A percentile compares a stretch with the other conserved stretches of the same genome.
Evolutionary conservation across 2,329 filamentous ascomycete genomes (phyloP).

Genomic region (Monosporascus sp.): DNA sequence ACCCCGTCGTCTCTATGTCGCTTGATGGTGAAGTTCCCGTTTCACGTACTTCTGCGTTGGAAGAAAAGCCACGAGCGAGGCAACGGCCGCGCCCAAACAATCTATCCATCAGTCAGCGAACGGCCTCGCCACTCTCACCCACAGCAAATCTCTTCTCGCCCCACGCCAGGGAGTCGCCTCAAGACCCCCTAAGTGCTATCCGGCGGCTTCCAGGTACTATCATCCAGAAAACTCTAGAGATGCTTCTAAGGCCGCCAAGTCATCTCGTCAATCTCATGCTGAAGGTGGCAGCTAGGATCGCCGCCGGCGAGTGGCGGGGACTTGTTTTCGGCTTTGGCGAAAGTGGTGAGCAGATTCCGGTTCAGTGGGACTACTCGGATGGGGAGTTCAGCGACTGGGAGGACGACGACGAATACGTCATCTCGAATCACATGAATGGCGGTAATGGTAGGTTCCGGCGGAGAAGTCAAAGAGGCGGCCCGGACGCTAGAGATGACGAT

Average conservation of each 20-base stretch:
- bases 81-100: conserved; percentile 49
- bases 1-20: conserved; percentile 1
- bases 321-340: conserved; percentile 50
- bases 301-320: conserved; percentile 58
- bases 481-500: conserved; percentile 14
- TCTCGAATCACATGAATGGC: conserved; percentile 12
- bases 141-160: conserved; percentile 61
- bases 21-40: neutral
- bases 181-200: conserved; percentile 37
- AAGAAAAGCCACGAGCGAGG: conserved; percentile 37
- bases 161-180: conserved; percentile 29
- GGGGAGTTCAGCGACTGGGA: conserved; percentile 49
- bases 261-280: conserved; percentile 76
- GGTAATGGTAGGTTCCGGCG: conserved; percentile 8
- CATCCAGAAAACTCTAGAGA: conserved; percentile 69
- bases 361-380: conserved; percentile 59
- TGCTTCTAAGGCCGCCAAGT: conserved; percentile 74
- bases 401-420: conserved; percentile 45
- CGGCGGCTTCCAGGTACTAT: conserved; percentile 57
- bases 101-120: conserved; percentile 47
- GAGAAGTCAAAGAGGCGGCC: neutral
- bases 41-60: conserved; percentile 22
- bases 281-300: conserved; percentile 71
- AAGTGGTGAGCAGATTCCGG: conserved; percentile 47
- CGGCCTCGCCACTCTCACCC: conserved; percentile 62